phyloP scores from a whole-genome alignment of 2,329 filamentous ascomycete species.

The Keithomyces neogunnii region DNA sequence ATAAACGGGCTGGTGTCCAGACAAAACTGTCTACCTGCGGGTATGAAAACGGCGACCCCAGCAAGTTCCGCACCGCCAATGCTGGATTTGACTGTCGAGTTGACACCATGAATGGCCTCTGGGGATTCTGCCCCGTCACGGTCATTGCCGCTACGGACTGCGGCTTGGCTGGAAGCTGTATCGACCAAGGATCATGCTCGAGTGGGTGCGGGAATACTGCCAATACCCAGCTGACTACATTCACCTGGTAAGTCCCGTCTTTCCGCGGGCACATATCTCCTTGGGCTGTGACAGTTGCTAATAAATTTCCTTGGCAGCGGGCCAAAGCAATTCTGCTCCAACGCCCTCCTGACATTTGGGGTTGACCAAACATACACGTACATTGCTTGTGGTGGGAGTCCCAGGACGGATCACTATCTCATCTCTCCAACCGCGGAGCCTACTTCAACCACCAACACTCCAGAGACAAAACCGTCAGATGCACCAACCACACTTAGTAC shows the following conservation, averaged over 20 bases:
- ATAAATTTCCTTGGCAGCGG: not conserved
- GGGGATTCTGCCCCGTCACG: constrained; percentile 30
- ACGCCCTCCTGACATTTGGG: constrained; percentile 20
- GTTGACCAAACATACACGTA: constrained; percentile 26
- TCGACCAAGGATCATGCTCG: constrained; percentile 23
- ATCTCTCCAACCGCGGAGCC: constrained; percentile 9
- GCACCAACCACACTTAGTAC: no score
- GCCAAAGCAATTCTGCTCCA: no score
- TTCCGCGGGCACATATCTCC: no score
- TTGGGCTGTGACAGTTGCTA: not conserved
- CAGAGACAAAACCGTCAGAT: no score
- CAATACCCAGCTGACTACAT: no score
- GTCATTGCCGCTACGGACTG: constrained; percentile 28
- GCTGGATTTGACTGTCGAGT: constrained; percentile 27
- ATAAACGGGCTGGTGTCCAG: no score
- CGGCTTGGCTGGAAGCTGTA: constrained; percentile 27
- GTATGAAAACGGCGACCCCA: constrained; percentile 21
- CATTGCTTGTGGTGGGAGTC: constrained; percentile 22
- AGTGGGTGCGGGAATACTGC: constrained; percentile 22
- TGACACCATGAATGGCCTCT: constrained; percentile 23
- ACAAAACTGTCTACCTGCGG: constrained; percentile 19
- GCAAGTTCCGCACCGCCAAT: no score
- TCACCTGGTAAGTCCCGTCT: constrained; percentile 22
- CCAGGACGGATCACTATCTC: constrained; percentile 16
- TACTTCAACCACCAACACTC: not conserved